A percentile compares a stretch with the other conserved stretches of the same genome.
Conservation (phyloP, 2,329 filamentous ascomycete genomes). For the Scytalidium sp. region DNA sequence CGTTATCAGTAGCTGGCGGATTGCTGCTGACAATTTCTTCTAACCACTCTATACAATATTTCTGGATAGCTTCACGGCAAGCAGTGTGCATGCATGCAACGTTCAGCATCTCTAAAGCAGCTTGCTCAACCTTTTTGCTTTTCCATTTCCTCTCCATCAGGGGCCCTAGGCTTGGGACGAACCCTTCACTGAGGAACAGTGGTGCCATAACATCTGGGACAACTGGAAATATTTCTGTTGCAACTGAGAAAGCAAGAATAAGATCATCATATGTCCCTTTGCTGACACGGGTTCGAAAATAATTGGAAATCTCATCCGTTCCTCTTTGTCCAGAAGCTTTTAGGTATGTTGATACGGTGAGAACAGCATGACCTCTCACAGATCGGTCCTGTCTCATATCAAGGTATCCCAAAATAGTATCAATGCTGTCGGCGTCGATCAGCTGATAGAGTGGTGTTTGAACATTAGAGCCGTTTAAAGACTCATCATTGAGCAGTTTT, state of each 20-base stretch:
- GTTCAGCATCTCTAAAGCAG: constrained; percentile 85
- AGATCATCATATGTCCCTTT: constrained; percentile 83
- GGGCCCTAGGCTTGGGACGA: constrained; percentile 72
- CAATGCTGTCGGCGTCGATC: constrained; percentile 72
- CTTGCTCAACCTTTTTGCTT: constrained; percentile 80
- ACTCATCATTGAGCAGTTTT: constrained; percentile 54
- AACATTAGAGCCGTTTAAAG: constrained; percentile 14
- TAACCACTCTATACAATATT: constrained; percentile 84
- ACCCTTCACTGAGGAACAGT: constrained; percentile 86
- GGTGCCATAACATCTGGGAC: constrained; percentile 70
- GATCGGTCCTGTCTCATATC: constrained; percentile 75
- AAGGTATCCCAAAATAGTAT: constrained; percentile 81
- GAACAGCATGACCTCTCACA: constrained; percentile 76
- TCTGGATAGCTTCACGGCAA: constrained; percentile 80
- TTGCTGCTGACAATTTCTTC: constrained; percentile 78
- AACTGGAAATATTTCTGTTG: constrained; percentile 82
- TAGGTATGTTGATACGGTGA: constrained; percentile 80
- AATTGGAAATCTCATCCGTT: constrained; percentile 65
- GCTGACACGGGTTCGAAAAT: constrained; percentile 69
- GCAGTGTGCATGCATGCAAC: constrained; percentile 82
- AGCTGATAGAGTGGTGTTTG: constrained; percentile 44
- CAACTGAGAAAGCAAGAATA: constrained; percentile 90
- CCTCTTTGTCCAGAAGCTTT: constrained; percentile 73
- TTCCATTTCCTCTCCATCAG: constrained; percentile 79
- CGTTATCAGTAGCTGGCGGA: constrained; percentile 46